Evolutionary conservation across 495 filamentous ascomycete species (phyloP).

Genomic region (Hyaloscypha hepaticicola): DNA sequence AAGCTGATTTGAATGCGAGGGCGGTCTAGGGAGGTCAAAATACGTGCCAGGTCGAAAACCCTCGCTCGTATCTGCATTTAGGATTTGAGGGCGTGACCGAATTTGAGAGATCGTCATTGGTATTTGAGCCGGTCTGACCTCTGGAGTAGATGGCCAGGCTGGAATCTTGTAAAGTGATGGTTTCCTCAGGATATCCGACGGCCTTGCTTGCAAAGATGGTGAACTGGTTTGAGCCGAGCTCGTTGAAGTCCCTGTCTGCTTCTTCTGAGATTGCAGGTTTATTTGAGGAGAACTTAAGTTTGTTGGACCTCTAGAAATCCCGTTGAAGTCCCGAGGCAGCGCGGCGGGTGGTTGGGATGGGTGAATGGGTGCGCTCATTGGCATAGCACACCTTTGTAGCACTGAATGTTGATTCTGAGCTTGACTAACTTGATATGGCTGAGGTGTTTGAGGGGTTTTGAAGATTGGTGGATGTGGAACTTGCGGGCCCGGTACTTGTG

Average conservation of each 20-base stretch:
- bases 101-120: not conserved
- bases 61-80: not conserved
- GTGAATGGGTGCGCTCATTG: not conserved
- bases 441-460: not conserved
- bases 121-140: not conserved
- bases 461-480: not conserved
- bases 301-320: not conserved
- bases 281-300: not conserved
- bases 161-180: slow-evolving; percentile 30
- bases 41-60: not conserved
- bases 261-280: not conserved
- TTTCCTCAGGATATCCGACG: slow-evolving; percentile 23
- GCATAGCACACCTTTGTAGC: not conserved
- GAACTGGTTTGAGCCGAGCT: not conserved
- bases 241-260: not conserved
- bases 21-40: not conserved
- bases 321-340: not conserved
- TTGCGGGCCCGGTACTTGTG: not conserved
- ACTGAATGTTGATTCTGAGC: not conserved
- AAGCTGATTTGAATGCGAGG: not conserved
- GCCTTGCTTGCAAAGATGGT: not conserved
- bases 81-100: not conserved
- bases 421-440: not conserved
- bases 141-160: slow-evolving; percentile 15
- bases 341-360: not conserved